phyloP scores from a whole-genome alignment of 1,139 yeast genomes.

The Oligophagozyma castellii region DNA sequence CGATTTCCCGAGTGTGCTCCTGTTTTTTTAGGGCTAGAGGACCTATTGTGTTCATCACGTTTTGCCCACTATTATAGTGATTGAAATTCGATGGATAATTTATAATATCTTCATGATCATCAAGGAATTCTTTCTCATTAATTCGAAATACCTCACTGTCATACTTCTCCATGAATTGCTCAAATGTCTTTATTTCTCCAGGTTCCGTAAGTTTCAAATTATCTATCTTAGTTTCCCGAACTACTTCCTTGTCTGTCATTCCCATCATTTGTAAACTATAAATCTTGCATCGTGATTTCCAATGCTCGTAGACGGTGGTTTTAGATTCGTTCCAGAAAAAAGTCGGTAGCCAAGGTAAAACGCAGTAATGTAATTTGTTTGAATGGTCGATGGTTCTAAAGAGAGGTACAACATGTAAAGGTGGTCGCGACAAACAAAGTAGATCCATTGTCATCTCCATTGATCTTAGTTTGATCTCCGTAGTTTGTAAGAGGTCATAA shows the following conservation, averaged over 20 bases:
- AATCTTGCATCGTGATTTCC: constrained; percentile 89
- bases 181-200: constrained; percentile 23
- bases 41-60: too few species aligned
- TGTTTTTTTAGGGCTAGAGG: too few species aligned
- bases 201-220: constrained; percentile 8
- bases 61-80: too few species aligned
- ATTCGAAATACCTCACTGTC: constrained; percentile 40
- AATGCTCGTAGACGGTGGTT: constrained; percentile 31
- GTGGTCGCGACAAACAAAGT: constrained; percentile 80
- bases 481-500: constrained; percentile 56
- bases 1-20: too few species aligned
- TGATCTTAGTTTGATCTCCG: constrained; percentile 61
- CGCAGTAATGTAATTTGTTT: constrained; percentile 54
- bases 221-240: constrained; percentile 16
- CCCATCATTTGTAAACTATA: constrained; percentile 98
- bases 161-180: constrained; percentile 45
- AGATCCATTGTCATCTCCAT: constrained; percentile 82
- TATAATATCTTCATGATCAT: neutral
- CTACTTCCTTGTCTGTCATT: constrained; percentile 74
- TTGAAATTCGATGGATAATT: constrained; percentile 9
- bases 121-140: neutral
- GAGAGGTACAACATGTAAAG: constrained; percentile 81
- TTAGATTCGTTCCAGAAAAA: constrained; percentile 68
- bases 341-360: constrained; percentile 91
- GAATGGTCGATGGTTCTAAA: constrained; percentile 52